Conservation (phyloP, 305 asterid genomes). For the Rubia occidens region DNA sequence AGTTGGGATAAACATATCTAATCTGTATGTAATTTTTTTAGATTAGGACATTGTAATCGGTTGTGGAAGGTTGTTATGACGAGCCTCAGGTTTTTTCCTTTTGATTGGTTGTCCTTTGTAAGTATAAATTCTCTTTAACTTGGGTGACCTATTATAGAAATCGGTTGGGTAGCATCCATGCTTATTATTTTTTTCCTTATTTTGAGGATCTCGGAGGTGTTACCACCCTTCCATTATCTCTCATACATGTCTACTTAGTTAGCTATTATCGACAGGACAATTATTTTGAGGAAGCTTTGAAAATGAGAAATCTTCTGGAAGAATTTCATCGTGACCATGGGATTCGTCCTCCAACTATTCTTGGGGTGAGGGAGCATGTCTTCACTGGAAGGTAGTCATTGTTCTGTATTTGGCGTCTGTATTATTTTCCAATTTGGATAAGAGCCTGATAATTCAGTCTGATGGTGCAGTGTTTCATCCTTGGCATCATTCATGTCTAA, state of each 20-base stretch:
- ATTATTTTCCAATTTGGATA: conserved; percentile 7
- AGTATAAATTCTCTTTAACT: neutral
- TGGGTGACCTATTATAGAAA: neutral
- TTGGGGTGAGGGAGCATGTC: conserved; percentile 96
- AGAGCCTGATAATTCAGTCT: conserved; percentile 24
- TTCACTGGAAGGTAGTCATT: conserved; percentile 83
- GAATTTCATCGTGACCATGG: conserved; percentile 78
- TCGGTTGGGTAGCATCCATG: neutral
- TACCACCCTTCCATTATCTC: conserved; percentile 6
- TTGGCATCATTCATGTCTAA: conserved; percentile 92
- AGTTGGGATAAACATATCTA: neutral
- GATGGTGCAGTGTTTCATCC: conserved; percentile 77
- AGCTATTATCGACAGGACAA: conserved; percentile 43
- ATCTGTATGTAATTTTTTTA: neutral
- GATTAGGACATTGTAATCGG: neutral
- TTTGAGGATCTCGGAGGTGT: neutral
- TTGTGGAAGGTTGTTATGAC: neutral
- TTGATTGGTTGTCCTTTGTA: neutral
- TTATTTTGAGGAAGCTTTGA: conserved; percentile 94
- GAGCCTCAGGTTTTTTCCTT: neutral
- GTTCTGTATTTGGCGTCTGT: conserved; percentile 8
- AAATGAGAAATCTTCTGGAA: conserved; percentile 95
- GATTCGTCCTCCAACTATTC: conserved; percentile 74
- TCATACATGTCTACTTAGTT: conserved; percentile 14
- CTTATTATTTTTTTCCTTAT: neutral